Conservation (phyloP, 306 rosid species). For the Oemleria cerasiformis region DNA sequence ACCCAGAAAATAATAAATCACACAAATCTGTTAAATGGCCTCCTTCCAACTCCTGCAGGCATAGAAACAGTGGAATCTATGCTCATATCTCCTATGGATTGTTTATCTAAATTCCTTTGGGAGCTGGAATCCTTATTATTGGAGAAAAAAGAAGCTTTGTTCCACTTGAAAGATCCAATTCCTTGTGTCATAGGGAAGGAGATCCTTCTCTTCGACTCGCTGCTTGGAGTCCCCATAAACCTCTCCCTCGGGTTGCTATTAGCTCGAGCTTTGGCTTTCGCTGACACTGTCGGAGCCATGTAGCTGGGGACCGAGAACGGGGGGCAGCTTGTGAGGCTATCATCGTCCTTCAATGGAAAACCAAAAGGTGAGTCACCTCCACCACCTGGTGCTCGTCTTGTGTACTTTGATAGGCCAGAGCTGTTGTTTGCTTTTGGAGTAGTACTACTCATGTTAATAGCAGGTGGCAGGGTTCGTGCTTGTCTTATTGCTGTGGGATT, state of each 20-base stretch:
- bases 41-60: conserved; percentile 81
- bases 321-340: conserved; percentile 90
- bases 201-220: conserved; percentile 68
- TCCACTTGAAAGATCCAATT: conserved; percentile 80
- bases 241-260: conserved; percentile 76
- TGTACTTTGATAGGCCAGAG: conserved; percentile 39
- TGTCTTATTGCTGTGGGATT: conserved; percentile 38
- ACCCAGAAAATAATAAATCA: conserved; percentile 40
- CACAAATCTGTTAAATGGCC: conserved; percentile 98
- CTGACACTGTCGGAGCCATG: conserved; percentile 81
- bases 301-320: conserved; percentile 88
- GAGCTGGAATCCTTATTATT: conserved; percentile 51
- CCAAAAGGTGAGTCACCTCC: conserved; percentile 62
- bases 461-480: conserved; percentile 42
- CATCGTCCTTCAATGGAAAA: conserved; percentile 63
- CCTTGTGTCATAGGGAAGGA: conserved; percentile 82
- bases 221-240: conserved; percentile 63
- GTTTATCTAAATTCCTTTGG: conserved; percentile 54
- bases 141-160: conserved; percentile 56
- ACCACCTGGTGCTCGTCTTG: conserved; percentile 47
- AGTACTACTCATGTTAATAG: conserved; percentile 35
- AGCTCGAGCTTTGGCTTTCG: conserved; percentile 71
- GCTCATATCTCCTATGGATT: conserved; percentile 60
- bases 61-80: conserved; percentile 84
- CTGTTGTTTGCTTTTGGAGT: conserved; percentile 54